These are phyloP conservation scores for Tolypocladium ophioglossoides DNA, from an alignment of 2,329 filamentous ascomycete species.

Conservation along the genomic window DNA sequence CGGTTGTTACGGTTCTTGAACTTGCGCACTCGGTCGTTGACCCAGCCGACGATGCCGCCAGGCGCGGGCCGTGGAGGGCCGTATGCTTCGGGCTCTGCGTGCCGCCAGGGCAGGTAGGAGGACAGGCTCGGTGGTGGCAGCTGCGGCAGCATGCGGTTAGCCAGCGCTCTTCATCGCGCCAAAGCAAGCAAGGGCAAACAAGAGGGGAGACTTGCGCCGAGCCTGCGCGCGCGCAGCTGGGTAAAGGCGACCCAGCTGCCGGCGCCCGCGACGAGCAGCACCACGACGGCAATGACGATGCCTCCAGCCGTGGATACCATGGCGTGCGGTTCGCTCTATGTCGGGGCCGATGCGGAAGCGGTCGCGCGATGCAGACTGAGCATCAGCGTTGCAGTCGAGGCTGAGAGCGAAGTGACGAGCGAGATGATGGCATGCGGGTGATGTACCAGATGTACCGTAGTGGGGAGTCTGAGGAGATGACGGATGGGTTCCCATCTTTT, in stretches of 20 bases:
- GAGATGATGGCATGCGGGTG: background rate
- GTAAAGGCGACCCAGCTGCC: constrained; percentile 61
- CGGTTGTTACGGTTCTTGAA: constrained; percentile 57
- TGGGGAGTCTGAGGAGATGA: too few relatives aligned
- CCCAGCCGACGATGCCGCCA: constrained; percentile 60
- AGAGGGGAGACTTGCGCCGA: constrained; percentile 43
- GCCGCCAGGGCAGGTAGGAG: constrained; percentile 63
- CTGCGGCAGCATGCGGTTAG: constrained; percentile 18
- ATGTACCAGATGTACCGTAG: too few relatives aligned
- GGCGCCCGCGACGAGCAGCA: constrained; percentile 46
- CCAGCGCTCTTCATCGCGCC: background rate
- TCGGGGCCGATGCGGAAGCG: background rate
- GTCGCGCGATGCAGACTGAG: background rate
- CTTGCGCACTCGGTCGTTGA: constrained; percentile 53
- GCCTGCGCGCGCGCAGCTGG: constrained; percentile 59
- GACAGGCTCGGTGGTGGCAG: constrained; percentile 59
- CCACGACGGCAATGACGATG: constrained; percentile 62
- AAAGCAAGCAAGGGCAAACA: background rate
- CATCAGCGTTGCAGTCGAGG: background rate
- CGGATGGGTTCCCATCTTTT: too few relatives aligned
- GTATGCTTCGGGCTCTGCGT: constrained; percentile 31
- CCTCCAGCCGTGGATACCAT: constrained; percentile 53
- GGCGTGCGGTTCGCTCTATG: constrained; percentile 7
- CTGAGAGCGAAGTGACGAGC: background rate
- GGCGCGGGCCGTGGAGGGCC: constrained; percentile 43